phyloP scores from a whole-genome alignment of 805 yeast species.

The Brettanomyces nanus region DNA sequence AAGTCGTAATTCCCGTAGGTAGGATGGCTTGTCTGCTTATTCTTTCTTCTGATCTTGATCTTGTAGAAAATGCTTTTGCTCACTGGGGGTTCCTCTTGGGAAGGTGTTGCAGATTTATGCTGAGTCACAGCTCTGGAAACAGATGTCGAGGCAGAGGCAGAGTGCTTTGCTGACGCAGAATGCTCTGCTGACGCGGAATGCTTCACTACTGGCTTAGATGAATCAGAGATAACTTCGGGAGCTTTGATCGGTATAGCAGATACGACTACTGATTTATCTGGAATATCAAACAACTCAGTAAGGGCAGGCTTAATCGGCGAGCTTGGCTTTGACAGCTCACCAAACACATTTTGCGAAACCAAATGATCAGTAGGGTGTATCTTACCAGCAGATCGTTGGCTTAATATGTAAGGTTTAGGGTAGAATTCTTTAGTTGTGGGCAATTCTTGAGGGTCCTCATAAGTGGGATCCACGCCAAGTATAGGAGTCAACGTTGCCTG shows the following conservation, averaged over 20 bases:
- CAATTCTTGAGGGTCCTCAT: not conserved
- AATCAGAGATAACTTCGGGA: not conserved
- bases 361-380: constrained; percentile 13
- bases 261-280: constrained; percentile 1
- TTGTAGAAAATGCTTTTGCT: constrained; percentile 13
- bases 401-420: constrained; percentile 16
- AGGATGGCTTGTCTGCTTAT: constrained; percentile 13
- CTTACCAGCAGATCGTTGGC: constrained; percentile 13
- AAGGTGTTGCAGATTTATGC: no score
- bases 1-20: constrained; percentile 24
- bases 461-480: not conserved
- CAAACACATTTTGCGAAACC: constrained; percentile 14
- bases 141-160: not conserved
- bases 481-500: not conserved
- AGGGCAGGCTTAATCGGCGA: constrained; percentile 4
- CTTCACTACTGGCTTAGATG: no score
- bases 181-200: no score
- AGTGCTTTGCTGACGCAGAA: not conserved
- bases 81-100: no score
- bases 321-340: constrained; percentile 5
- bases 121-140: no score
- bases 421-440: constrained; percentile 4
- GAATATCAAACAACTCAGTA: constrained; percentile 7
- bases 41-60: constrained; percentile 22
- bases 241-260: not conserved